Evolutionary conservation across 768 basidiomycete species (phyloP).

Genomic region (Amanita thiersii): DNA sequence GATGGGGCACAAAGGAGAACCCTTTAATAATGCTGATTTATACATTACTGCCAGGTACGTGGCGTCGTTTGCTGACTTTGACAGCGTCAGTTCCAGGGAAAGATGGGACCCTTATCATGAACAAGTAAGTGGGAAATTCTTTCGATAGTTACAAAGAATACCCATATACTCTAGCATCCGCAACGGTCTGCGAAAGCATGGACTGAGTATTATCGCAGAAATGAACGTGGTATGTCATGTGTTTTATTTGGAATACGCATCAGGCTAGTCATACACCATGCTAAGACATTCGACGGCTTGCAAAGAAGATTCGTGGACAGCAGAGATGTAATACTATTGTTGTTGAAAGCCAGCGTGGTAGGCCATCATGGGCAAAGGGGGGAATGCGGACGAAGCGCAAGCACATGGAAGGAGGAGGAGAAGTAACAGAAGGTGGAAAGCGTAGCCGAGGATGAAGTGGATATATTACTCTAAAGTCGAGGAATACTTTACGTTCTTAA

Average conservation of each 20-base stretch:
- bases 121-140: constrained; percentile 29
- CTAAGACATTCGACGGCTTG: constrained; percentile 28
- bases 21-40: constrained; percentile 56
- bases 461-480: not conserved
- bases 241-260: not conserved
- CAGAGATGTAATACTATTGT: not conserved
- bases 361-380: constrained; percentile 4
- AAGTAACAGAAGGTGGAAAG: constrained; percentile 1
- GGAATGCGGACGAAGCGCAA: constrained; percentile 2
- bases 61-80: constrained; percentile 39
- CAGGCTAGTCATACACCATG: not conserved
- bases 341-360: constrained; percentile 4
- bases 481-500: no score
- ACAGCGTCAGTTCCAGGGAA: constrained; percentile 29
- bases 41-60: constrained; percentile 55
- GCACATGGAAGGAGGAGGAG: not conserved
- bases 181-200: constrained; percentile 51
- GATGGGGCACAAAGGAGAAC: constrained; percentile 44
- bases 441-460: constrained; percentile 4
- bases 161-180: constrained; percentile 31
- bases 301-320: constrained; percentile 22
- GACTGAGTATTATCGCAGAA: constrained; percentile 49
- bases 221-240: constrained; percentile 37
- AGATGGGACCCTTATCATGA: constrained; percentile 49
- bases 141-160: not conserved